Percentiles rank a stretch among this genome's conserved stretches.
Conservation (phyloP, 352 stramenopile species). For the Globisporangium mamillatum region DNA sequence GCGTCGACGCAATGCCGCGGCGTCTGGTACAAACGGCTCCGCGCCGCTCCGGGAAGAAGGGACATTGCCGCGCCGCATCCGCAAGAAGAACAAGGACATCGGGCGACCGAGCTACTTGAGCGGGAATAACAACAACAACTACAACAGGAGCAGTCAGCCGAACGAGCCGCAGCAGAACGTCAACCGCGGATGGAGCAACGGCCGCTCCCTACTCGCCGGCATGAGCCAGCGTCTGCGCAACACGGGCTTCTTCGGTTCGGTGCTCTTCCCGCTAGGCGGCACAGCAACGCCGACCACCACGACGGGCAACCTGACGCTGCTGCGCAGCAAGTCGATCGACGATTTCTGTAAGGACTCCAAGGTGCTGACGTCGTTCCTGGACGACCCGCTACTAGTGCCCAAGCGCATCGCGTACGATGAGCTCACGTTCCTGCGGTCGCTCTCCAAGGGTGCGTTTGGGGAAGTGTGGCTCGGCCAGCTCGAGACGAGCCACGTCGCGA, state of each 20-base stretch:
- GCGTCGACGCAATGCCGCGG: background rate
- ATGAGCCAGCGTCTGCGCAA: constrained; percentile 15
- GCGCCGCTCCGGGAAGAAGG: constrained; percentile 4
- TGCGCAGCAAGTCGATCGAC: constrained; percentile 41
- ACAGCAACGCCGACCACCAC: background rate
- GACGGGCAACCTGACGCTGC: background rate
- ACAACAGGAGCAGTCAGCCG: background rate
- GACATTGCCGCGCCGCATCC: constrained; percentile 18
- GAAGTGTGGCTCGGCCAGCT: constrained; percentile 72
- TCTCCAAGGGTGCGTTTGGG: constrained; percentile 69
- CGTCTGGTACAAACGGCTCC: background rate
- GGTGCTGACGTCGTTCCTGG: constrained; percentile 44
- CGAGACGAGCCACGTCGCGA: constrained; percentile 65
- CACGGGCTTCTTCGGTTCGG: constrained; percentile 14
- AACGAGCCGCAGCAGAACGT: background rate
- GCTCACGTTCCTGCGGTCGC: constrained; percentile 55
- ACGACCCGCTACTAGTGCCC: constrained; percentile 44
- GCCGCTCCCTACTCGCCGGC: background rate
- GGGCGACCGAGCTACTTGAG: constrained; percentile 17
- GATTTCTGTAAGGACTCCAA: constrained; percentile 66
- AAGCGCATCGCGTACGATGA: constrained; percentile 64
- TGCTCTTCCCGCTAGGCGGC: constrained; percentile 2
- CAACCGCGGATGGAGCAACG: constrained; percentile 1
- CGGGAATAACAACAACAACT: background rate
- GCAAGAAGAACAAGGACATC: constrained; percentile 17